phyloP scores from a whole-genome alignment of 1,139 yeast species.

The Geotrichum siamense region DNA sequence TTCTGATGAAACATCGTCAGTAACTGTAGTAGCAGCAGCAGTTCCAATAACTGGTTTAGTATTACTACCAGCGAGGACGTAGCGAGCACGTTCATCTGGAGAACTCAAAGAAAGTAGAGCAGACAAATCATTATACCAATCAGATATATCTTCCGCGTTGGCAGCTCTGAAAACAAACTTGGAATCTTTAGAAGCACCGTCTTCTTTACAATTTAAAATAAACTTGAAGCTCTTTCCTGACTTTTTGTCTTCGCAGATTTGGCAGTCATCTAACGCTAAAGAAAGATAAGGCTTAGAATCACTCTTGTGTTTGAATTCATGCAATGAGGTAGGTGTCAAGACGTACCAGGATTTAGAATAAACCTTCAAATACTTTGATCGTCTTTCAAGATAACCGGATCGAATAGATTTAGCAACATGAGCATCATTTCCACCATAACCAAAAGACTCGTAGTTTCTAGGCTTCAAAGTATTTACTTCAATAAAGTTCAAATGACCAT shows the following conservation, averaged over 20 bases:
- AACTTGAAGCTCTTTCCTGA: conserved; percentile 68
- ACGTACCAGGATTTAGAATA: conserved; percentile 90
- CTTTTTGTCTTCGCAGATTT: conserved; percentile 72
- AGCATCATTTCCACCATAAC: conserved; percentile 61
- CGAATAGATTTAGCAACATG: conserved; percentile 64
- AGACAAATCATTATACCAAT: conserved; percentile 76
- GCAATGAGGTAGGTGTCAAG: conserved; percentile 76
- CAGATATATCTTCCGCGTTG: conserved; percentile 65
- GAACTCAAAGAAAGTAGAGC: conserved; percentile 51
- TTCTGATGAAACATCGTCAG: conserved; percentile 27
- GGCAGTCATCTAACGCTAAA: conserved; percentile 70
- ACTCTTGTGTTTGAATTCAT: conserved; percentile 81
- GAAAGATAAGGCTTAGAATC: conserved; percentile 85
- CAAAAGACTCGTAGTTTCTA: conserved; percentile 55
- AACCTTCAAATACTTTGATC: conserved; percentile 83
- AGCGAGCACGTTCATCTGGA: conserved; percentile 25
- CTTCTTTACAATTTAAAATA: conserved; percentile 36
- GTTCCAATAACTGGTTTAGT: conserved; percentile 22
- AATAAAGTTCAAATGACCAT: conserved; percentile 57
- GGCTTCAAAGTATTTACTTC: conserved; percentile 58
- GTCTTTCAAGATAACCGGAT: conserved; percentile 77
- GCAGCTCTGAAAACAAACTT: conserved; percentile 90
- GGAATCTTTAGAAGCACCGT: conserved; percentile 43
- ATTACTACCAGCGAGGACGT: conserved; percentile 22
- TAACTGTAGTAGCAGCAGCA: conserved; percentile 24